These are phyloP conservation scores for Marvania coccoides DNA, from an alignment of 139 green algal species.

Conservation along the genomic window DNA sequence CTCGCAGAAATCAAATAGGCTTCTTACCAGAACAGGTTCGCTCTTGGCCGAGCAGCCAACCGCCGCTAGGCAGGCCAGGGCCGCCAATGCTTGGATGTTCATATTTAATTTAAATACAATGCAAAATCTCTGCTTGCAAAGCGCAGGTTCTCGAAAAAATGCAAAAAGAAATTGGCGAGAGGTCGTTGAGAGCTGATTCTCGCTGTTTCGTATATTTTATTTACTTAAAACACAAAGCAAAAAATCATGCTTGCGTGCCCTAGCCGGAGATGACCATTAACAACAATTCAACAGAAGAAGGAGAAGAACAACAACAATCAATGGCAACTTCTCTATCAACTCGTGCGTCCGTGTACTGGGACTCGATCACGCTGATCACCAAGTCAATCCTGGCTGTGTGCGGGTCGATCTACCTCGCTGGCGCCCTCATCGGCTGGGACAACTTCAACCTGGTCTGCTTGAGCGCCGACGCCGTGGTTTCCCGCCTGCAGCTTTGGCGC, in stretches of 20 bases:
- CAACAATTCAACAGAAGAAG: no score
- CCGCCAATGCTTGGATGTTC: not conserved
- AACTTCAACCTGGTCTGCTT: not conserved
- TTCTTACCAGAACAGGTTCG: not conserved
- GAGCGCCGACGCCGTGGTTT: not conserved
- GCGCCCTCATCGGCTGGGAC: not conserved
- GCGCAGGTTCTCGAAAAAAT: not conserved
- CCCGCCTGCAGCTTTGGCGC: slow-evolving; percentile 31
- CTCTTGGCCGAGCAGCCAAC: not conserved
- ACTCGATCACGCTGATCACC: not conserved
- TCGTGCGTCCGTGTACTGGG: not conserved
- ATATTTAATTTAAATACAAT: not conserved
- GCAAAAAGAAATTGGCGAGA: not conserved
- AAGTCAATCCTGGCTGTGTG: not conserved
- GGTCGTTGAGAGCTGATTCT: not conserved
- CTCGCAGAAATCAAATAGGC: not conserved
- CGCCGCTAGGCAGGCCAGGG: not conserved
- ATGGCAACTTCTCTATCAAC: not conserved
- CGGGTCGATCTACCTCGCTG: not conserved
- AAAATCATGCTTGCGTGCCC: no score
- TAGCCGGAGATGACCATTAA: no score
- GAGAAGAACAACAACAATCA: not conserved
- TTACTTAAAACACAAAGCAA: no score
- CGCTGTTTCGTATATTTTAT: not conserved
- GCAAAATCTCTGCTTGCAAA: not conserved